Conservation (phyloP, 2,329 filamentous ascomycete species). For the Ilyonectria robusta region DNA sequence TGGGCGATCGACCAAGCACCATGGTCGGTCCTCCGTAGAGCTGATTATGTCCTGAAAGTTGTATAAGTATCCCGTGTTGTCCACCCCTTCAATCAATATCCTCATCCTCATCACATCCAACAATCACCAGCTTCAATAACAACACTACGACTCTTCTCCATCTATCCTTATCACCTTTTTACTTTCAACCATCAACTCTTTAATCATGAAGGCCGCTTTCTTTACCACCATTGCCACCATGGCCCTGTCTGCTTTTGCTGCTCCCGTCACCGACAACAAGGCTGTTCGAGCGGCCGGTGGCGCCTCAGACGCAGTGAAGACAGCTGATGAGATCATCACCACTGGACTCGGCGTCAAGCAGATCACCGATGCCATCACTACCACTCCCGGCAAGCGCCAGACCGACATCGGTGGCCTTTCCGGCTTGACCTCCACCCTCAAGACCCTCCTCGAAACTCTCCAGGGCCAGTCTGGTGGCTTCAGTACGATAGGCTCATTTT, state of each 20-base stretch:
- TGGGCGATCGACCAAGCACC: background rate
- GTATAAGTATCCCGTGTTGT: background rate
- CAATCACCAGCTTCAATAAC: background rate
- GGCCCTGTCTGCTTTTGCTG: background rate
- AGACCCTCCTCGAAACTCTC: background rate
- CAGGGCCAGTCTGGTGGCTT: background rate
- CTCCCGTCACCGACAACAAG: background rate
- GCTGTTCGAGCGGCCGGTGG: background rate
- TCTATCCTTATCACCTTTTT: background rate
- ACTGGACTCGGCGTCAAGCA: background rate
- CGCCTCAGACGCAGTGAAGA: background rate
- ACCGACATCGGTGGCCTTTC: background rate
- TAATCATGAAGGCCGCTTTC: conserved; percentile 8
- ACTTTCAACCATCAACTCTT: background rate
- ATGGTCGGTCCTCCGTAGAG: background rate
- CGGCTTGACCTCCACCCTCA: background rate
- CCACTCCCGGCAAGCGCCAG: background rate
- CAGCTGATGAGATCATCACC: background rate
- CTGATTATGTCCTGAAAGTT: background rate
- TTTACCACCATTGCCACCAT: conserved; percentile 2
- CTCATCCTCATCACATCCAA: background rate
- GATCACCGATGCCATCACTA: too few species aligned
- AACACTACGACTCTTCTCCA: background rate
- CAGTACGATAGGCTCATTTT: background rate
- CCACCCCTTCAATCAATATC: background rate